Conservation (phyloP, 345 rosid genomes). For the Zanthoxylum bungeanum region DNA sequence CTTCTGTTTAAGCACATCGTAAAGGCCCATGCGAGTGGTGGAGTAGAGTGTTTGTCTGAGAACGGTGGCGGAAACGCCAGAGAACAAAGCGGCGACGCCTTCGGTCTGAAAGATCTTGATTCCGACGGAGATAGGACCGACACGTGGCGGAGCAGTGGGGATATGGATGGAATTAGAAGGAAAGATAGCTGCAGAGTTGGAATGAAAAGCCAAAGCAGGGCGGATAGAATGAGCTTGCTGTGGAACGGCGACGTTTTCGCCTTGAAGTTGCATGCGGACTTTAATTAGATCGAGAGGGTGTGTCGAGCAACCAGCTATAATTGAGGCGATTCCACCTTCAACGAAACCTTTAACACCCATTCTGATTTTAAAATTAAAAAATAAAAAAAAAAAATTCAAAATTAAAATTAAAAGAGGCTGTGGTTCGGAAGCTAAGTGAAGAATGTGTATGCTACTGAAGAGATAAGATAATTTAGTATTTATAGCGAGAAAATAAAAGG, state of each 20-base stretch:
- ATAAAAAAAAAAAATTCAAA: neutral
- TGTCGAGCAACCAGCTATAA: slow-evolving; percentile 76
- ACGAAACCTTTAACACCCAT: slow-evolving; percentile 83
- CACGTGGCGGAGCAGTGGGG: slow-evolving; percentile 30
- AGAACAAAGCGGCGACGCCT: slow-evolving; percentile 60
- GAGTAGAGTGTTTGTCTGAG: slow-evolving; percentile 81
- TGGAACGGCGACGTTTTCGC: slow-evolving; percentile 43
- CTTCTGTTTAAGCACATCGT: slow-evolving; percentile 58
- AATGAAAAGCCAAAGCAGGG: slow-evolving; percentile 53
- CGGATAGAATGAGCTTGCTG: slow-evolving; percentile 31
- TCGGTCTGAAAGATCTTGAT: slow-evolving; percentile 49
- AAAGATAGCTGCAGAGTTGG: slow-evolving; percentile 34
- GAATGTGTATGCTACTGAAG: too few species aligned
- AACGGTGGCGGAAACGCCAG: slow-evolving; percentile 81
- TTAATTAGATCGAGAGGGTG: slow-evolving; percentile 88
- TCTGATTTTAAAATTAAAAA: neutral
- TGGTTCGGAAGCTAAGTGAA: too few species aligned
- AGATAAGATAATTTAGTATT: too few species aligned
- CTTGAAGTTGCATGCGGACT: slow-evolving; percentile 85
- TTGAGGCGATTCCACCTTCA: slow-evolving; percentile 74
- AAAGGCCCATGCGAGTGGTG: slow-evolving; percentile 90
- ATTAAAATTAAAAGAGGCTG: neutral
- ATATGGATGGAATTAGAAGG: slow-evolving; percentile 24
- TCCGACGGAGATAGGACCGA: slow-evolving; percentile 60
- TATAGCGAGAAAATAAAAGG: too few species aligned